Evolutionary conservation across 495 filamentous ascomycete species (phyloP).

Genomic region (Aspergillus diversus): DNA sequence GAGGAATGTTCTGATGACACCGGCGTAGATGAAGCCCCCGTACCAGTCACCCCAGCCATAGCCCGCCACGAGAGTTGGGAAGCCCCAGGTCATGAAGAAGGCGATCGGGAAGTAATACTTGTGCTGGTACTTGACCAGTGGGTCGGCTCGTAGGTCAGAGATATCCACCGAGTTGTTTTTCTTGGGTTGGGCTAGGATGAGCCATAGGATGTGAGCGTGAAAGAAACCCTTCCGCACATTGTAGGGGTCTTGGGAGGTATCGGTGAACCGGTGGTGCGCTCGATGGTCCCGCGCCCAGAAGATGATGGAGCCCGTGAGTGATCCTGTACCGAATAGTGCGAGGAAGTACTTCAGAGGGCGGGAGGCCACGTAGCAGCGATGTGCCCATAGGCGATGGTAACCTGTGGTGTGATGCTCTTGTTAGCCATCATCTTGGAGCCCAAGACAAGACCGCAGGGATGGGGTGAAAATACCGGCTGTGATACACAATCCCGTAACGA

Average conservation of each 20-base stretch:
- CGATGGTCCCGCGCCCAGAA: constrained; percentile 99
- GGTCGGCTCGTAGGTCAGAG: constrained; percentile 91
- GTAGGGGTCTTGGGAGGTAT: constrained; percentile 98
- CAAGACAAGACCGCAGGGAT: too few relatives aligned
- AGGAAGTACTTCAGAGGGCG: constrained; percentile 89
- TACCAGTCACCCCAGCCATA: constrained; percentile 87
- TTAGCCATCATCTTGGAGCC: too few relatives aligned
- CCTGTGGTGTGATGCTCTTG: constrained; percentile 40
- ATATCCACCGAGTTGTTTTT: constrained; percentile 95
- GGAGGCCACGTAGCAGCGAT: constrained; percentile 90
- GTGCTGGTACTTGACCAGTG: constrained; percentile 94
- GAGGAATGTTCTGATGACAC: constrained; percentile 96
- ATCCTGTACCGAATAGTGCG: constrained; percentile 88
- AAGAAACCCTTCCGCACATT: constrained; percentile 96
- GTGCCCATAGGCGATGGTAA: constrained; percentile 93
- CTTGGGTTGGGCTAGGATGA: constrained; percentile 92
- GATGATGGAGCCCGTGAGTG: constrained; percentile 91
- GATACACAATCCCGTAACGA: too few relatives aligned
- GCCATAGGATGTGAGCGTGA: constrained; percentile 95
- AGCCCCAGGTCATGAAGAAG: constrained; percentile 80
- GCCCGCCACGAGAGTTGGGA: constrained; percentile 83
- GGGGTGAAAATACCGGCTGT: too few relatives aligned
- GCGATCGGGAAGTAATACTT: constrained; percentile 90
- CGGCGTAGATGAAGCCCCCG: constrained; percentile 92
- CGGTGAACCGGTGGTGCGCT: constrained; percentile 98